Conservation (phyloP, 768 basidiomycete species). For the Termitomyces sp. region DNA sequence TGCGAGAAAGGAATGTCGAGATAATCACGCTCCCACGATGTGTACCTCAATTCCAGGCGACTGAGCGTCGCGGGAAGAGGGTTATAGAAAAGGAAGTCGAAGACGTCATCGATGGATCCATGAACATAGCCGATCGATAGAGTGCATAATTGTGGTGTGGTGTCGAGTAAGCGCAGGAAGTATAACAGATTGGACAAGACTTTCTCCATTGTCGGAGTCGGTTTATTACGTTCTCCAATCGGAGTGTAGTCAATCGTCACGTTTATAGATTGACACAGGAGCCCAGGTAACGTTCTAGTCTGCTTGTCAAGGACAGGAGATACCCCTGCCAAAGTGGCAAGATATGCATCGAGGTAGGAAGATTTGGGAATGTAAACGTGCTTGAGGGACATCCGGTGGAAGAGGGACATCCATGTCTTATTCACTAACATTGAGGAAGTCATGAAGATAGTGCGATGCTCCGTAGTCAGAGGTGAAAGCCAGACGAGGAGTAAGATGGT, state of each 20-base stretch:
- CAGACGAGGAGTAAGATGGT: slow-evolving; percentile 15
- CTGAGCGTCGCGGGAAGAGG: slow-evolving; percentile 10
- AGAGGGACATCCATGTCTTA: slow-evolving; percentile 18
- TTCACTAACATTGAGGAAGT: slow-evolving; percentile 18
- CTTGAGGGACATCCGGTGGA: slow-evolving; percentile 13
- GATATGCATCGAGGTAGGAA: slow-evolving; percentile 15
- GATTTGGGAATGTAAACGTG: slow-evolving; percentile 18
- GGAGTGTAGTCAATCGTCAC: slow-evolving; percentile 11
- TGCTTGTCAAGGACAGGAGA: slow-evolving; percentile 1
- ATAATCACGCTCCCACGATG: neutral
- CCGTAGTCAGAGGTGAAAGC: slow-evolving; percentile 15
- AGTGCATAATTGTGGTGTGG: slow-evolving; percentile 7
- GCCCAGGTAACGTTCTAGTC: slow-evolving; percentile 1
- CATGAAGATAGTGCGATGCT: slow-evolving; percentile 19
- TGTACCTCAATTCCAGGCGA: slow-evolving; percentile 5
- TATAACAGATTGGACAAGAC: slow-evolving; percentile 10
- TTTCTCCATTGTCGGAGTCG: slow-evolving; percentile 1
- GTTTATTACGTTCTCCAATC: neutral
- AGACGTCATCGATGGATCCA: slow-evolving; percentile 10
- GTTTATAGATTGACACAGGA: slow-evolving; percentile 11
- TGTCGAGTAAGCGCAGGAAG: slow-evolving; percentile 10
- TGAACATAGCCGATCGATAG: slow-evolving; percentile 9
- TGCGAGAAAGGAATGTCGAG: neutral
- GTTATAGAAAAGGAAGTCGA: slow-evolving; percentile 11
- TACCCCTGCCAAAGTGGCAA: slow-evolving; percentile 5